Evolutionary conservation across 169 alveolate species (phyloP), one percentile per base, ranked within the genome.

Genomic region (Cryptosporidium sp.): DNA sequence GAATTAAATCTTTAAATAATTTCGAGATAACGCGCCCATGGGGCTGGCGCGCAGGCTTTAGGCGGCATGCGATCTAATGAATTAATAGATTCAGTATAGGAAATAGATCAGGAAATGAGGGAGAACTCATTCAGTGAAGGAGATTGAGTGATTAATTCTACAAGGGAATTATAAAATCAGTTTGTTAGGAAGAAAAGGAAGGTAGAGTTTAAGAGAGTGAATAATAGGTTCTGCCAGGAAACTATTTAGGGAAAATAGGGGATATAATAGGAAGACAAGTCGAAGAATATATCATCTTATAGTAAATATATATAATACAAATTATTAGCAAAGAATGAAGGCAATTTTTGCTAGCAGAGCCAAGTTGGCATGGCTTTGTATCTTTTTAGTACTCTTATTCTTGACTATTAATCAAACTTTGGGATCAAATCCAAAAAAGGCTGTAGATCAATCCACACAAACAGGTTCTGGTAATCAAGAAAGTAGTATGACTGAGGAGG

Each of bases 51-150:
- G 72, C 67, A 0, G 1, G 26, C 9, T 2, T 9, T 33, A 1
- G 72, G 62, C 71, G 85, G 69, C 86, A 52, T 68, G 0, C 18
- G 89, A 80, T 80, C 89, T 80, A 80, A 35, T 26, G 89, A 80
- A 80, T 80, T 80, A 80, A 80, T 80, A 80, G 89, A 80, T 80
- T 80, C 73, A 62, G 89, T 61, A 60, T 39, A 61, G 42, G 80
- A 58, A 80, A 42, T 80, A 80, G 75, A 65, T 62, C 75, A 37
- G 14, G 44, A 65, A 80, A 80, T 62, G 45, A 29, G 51, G 51
- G 18, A 62, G 44, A 67, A 51, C 8, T 80, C 75, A 62, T 21
- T 65, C 86, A 53, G 69, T 73, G 86, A 73, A 44, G 86, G 86
- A 73, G 86, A 73, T 73, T 73, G 86, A 37, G 71, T 21, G 68